Conservation (phyloP, 2,329 filamentous ascomycete species). For the Botrytis pseudocinerea region DNA sequence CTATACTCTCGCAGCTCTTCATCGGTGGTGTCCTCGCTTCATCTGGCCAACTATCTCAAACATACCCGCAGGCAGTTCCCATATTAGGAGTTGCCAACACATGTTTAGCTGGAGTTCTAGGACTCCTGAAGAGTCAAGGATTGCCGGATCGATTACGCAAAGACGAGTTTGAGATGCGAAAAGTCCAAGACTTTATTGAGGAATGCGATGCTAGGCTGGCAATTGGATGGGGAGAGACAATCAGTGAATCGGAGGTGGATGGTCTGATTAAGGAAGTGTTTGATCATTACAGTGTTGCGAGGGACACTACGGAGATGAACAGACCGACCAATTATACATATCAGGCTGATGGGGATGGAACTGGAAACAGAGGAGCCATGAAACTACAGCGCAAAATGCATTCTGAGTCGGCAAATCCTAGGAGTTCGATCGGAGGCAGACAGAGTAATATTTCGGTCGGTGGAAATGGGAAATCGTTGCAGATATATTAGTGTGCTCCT, state of each 20-base stretch:
- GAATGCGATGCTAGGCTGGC: slow-evolving; percentile 52
- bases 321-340: slow-evolving; percentile 34
- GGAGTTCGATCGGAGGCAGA: slow-evolving; percentile 3
- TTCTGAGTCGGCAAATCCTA: not conserved
- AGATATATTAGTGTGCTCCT: slow-evolving; percentile 8
- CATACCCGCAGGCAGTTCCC: slow-evolving; percentile 55
- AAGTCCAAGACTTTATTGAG: slow-evolving; percentile 55
- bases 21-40: slow-evolving; percentile 51
- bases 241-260: slow-evolving; percentile 31
- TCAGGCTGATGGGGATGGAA: slow-evolving; percentile 48
- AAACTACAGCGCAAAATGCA: not conserved
- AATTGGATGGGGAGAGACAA: slow-evolving; percentile 27
- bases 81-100: slow-evolving; percentile 63
- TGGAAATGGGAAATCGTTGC: slow-evolving; percentile 18
- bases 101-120: slow-evolving; percentile 60
- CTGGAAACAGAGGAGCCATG: not conserved
- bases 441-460: slow-evolving; percentile 19
- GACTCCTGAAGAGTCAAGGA: slow-evolving; percentile 54
- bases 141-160: slow-evolving; percentile 50
- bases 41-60: slow-evolving; percentile 48
- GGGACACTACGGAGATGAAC: slow-evolving; percentile 38
- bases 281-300: slow-evolving; percentile 35
- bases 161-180: slow-evolving; percentile 49
- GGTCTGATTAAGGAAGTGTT: slow-evolving; percentile 33
- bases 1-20: slow-evolving; percentile 49